A percentile compares a stretch with the other conserved stretches of the same genome.
phyloP scores from a whole-genome alignment of 345 rosid genomes.

The Sisymbrium altissimum region DNA sequence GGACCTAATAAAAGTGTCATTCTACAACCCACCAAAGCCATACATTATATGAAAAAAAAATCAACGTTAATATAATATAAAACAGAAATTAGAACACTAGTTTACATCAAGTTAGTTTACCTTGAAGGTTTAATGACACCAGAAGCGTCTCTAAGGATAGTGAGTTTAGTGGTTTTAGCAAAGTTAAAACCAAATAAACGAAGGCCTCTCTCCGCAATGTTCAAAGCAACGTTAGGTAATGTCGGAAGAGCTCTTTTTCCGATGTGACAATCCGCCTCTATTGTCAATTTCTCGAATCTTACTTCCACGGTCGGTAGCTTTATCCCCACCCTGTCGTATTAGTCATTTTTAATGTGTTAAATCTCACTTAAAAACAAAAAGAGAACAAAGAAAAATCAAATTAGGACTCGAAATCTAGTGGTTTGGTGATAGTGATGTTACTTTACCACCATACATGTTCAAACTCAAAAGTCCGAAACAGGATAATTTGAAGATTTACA shows the following conservation, averaged over 20 bases:
- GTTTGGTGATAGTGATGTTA: background rate
- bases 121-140: conserved; percentile 82
- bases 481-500: background rate
- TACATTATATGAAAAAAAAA: background rate
- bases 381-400: background rate
- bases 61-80: background rate
- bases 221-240: conserved; percentile 65
- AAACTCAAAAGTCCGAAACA: background rate
- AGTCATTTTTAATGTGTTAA: background rate
- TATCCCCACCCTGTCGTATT: conserved; percentile 68
- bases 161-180: conserved; percentile 62
- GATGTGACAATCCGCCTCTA: conserved; percentile 75
- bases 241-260: conserved; percentile 92
- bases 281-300: conserved; percentile 58
- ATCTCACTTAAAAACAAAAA: background rate
- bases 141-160: conserved; percentile 69
- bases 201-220: conserved; percentile 61
- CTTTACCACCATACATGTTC: background rate
- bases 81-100: too few relatives aligned
- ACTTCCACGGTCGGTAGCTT: conserved; percentile 80
- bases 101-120: conserved; percentile 27
- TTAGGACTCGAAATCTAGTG: background rate
- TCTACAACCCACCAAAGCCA: conserved; percentile 36
- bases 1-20: conserved; percentile 80
- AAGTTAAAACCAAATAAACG: conserved; percentile 51